Percentiles rank a stretch among this genome's conserved stretches.
Evolutionary conservation across 441 rosid species (phyloP).

Genomic region (Sinapis alba): DNA sequence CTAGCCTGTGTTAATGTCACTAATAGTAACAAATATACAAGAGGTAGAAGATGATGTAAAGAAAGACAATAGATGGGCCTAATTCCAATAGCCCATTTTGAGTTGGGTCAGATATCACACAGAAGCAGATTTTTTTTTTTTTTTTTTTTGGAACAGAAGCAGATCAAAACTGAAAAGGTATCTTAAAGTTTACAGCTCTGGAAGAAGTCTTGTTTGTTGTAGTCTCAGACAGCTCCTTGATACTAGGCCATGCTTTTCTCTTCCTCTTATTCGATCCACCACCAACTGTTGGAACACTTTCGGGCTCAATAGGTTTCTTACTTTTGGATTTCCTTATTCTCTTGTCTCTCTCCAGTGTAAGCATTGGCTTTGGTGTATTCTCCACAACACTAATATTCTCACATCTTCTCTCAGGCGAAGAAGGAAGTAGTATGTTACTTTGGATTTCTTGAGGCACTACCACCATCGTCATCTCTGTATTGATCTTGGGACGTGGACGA

Average conservation of each 20-base stretch:
- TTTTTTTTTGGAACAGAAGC: too few species aligned
- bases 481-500: constrained; percentile 28
- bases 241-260: constrained; percentile 61
- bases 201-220: constrained; percentile 22
- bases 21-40: background rate
- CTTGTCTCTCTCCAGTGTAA: constrained; percentile 35
- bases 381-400: background rate
- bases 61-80: background rate
- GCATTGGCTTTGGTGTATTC: constrained; percentile 39
- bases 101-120: background rate
- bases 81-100: background rate
- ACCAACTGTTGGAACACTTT: constrained; percentile 21
- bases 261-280: constrained; percentile 48
- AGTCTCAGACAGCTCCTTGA: constrained; percentile 59
- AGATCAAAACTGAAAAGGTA: constrained; percentile 49
- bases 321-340: constrained; percentile 31
- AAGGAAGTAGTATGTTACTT: constrained; percentile 15
- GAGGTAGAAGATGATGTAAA: background rate
- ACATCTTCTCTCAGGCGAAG: constrained; percentile 25
- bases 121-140: background rate
- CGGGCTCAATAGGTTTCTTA: constrained; percentile 23
- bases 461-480: constrained; percentile 14
- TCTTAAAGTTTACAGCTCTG: constrained; percentile 30
- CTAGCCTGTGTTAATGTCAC: background rate
- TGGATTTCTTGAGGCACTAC: constrained; percentile 10